Evolutionary conservation across 2,329 filamentous ascomycete genomes (phyloP), one percentile per base, ranked within the genome.

Genomic region (Lecanoromycetidae sp.): DNA sequence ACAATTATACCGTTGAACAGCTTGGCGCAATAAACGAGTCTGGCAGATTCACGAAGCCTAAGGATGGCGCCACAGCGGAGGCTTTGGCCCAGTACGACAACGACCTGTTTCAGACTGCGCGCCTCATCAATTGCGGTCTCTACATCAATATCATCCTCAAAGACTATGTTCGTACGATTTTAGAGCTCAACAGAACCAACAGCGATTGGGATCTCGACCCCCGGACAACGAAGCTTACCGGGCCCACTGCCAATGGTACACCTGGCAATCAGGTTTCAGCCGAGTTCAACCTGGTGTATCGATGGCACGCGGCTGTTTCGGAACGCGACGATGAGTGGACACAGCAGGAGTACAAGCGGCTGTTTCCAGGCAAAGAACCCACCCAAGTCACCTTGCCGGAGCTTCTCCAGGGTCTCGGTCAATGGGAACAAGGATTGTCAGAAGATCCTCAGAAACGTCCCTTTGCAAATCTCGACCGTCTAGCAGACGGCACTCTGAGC

Each of bases 261-360:
- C 77, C 84, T 0, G 87, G 87, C 41, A 93, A 91, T 57, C 79
- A 83, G 54, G 84, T 90, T 5, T 88, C 84, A 0, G 84, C 83
- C 3, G 87, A 94, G 66, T 94, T 94, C 70, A 93, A 91, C 59
- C 72, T 93, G 7, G 82, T 84, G 55, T 93, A 94, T 62, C 75
- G 86, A 53, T 93, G 86, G 85, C 86, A 93, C 66, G 86, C 84
- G 3, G 80, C 81, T 55, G 83, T 91, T 55, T 75, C 73, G 29
- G 75, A 77, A 49, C 79, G 77, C 52, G 63, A 65, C 39, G 76
- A 80, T 56, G 66, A 68, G 33, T 83, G 77, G 77, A 76, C 75
- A 15, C 69, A 79, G 37, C 64, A 71, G 12, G 66, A 72, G 53
- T 75, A 76, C 57, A 59, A 64, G 5, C 65, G 71, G 38, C 57